These are phyloP conservation scores for Gigaspora rosea DNA, from an alignment of 192 early-diverging fungal species.

Conservation along the genomic window DNA sequence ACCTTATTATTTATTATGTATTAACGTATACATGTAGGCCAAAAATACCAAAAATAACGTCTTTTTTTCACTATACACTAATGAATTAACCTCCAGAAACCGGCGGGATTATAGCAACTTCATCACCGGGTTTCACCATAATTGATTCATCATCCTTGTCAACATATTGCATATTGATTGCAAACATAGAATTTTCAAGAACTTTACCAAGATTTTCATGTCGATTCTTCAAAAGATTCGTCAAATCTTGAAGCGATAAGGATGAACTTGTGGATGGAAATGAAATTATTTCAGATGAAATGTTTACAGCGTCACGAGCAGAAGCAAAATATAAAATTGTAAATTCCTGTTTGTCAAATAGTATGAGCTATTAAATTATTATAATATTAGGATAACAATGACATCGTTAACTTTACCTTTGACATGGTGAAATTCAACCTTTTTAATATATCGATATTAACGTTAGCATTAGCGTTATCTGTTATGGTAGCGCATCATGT, in stretches of 20 bases:
- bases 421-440: no score
- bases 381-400: no score
- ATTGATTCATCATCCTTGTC: slow-evolving; percentile 44
- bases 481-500: no score
- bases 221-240: slow-evolving; percentile 8
- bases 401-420: no score
- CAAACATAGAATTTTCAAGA: slow-evolving; percentile 53
- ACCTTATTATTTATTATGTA: no score
- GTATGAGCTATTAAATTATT: no score
- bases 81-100: slow-evolving; percentile 60
- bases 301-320: slow-evolving; percentile 51
- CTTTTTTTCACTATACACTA: no score
- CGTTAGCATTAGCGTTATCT: no score
- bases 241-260: slow-evolving; percentile 28
- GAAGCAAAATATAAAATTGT: slow-evolving; percentile 65
- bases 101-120: slow-evolving; percentile 67
- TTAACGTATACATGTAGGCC: no score
- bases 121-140: slow-evolving; percentile 55
- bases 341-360: slow-evolving; percentile 26
- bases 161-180: slow-evolving; percentile 67
- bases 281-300: slow-evolving; percentile 46
- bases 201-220: slow-evolving; percentile 44
- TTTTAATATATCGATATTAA: no score
- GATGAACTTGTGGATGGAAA: slow-evolving; percentile 33
- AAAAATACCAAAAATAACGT: no score